Base-by-base conservation (phyloP, 192 early-diverging fungal species). In the Thoreauomyces humboldtii region DNA sequence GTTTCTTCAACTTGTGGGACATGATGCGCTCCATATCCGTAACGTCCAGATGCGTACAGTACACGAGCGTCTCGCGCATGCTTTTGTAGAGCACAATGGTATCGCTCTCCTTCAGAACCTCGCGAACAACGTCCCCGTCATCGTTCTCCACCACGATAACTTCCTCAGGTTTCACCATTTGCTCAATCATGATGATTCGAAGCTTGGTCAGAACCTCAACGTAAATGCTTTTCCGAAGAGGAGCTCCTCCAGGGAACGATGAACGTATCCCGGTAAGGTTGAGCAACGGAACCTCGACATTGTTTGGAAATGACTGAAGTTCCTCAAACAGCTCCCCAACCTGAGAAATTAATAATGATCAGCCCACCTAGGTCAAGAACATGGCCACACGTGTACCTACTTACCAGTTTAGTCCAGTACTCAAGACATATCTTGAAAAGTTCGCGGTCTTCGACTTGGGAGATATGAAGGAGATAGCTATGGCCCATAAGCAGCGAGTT, bases 141-240 rank as follows among this genome's bases (percentile, higher is more conserved):
- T 99, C 97, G 74, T 99, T 98, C 70, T 98, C 94, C 22, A 96
- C 94, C 53, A 99, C 88, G 31, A 99, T 79, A 6, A 95, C 91
- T 80, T 99, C 97, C 74, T 99, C 96, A 32, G 97, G 97, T 54
- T 93, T 92, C 32, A 95, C 96, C 97, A 99, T 99, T 56, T 91
- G 83, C 71, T 95, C 94, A 69, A 99, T 99, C 94, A 98, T 95
- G 21, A 97, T 93, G 7, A 89, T 78, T 44, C 97, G 92, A 54
- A 99, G 82, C 28, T 84, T 84, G 4, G 91, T 84, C 22, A 99
- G 82, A 19, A 94, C 77, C 35, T 88, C 85, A n/a, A 81, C 74
- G 71, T 99, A 99, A 65, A 93, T 78, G 69, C 84, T 79, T 50
- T 93, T 92, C 48, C 96, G 87, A 12, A 79, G 59, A 24, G 74